Conservation (phyloP, 768 basidiomycete species). For the Suillus subluteus region DNA sequence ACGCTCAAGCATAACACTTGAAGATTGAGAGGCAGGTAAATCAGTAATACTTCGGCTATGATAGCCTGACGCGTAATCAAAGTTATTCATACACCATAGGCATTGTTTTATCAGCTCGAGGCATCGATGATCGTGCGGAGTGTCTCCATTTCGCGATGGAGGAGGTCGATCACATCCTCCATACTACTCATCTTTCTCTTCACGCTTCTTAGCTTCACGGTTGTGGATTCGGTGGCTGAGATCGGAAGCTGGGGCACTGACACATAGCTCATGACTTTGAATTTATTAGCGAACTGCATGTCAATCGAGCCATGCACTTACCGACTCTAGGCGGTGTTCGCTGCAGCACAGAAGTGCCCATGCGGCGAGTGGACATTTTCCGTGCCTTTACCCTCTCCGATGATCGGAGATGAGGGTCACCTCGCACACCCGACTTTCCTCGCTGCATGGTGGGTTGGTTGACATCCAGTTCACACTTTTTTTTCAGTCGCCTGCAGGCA, state of each 20-base stretch:
- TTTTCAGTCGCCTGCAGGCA: neutral
- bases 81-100: neutral
- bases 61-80: neutral
- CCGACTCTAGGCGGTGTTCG: neutral
- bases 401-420: neutral
- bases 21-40: neutral
- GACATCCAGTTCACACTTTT: neutral
- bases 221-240: neutral
- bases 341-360: neutral
- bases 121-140: neutral
- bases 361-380: neutral
- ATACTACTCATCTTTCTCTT: neutral
- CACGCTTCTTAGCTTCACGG: neutral
- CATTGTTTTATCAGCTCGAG: neutral
- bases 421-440: neutral
- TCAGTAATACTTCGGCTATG: neutral
- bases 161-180: neutral
- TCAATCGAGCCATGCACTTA: neutral
- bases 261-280: constrained; percentile 6
- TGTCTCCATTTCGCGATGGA: neutral
- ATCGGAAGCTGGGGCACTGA: neutral
- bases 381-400: neutral
- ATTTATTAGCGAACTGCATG: neutral
- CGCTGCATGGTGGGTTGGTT: neutral
- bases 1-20: neutral